These are phyloP conservation scores for Craspedostauros australis DNA, from an alignment of 108 stramenopile species.

Conservation along the genomic window DNA sequence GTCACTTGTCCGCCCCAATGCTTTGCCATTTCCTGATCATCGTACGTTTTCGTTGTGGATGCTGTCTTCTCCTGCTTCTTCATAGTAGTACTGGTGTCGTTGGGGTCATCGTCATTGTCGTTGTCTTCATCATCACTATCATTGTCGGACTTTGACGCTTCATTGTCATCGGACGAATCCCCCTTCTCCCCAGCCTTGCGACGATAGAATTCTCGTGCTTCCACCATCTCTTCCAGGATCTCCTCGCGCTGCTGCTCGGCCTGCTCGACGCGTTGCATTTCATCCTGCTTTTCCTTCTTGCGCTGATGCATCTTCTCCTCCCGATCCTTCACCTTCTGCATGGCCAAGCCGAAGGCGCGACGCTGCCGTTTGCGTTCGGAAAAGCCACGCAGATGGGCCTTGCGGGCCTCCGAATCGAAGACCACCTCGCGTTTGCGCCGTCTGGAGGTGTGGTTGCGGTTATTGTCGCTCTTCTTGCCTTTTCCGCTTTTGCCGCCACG, in stretches of 20 bases:
- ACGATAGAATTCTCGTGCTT: background rate
- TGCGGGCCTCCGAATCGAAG: conserved; percentile 69
- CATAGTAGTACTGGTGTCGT: conserved; percentile 3
- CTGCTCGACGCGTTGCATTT: conserved; percentile 55
- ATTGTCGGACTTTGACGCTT: background rate
- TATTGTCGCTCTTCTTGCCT: too few species aligned
- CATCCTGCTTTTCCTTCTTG: conserved; percentile 44
- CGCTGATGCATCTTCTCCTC: conserved; percentile 62
- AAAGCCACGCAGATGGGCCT: conserved; percentile 65
- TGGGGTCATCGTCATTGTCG: conserved; percentile 11
- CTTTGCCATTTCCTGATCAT: conserved; percentile 45
- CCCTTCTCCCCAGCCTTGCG: background rate
- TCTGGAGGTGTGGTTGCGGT: too few species aligned
- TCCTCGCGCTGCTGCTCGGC: conserved; percentile 59
- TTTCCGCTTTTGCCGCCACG: too few species aligned
- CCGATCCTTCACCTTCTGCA: conserved; percentile 88
- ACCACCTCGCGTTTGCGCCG: conserved; percentile 64
- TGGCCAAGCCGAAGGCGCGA: conserved; percentile 80
- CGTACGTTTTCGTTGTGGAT: conserved; percentile 33
- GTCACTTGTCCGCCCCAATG: conserved; percentile 74
- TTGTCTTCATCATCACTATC: conserved; percentile 5
- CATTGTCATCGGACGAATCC: conserved; percentile 6
- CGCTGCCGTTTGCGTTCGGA: conserved; percentile 69
- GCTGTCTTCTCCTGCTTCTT: conserved; percentile 1
- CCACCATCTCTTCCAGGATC: conserved; percentile 21